Evolutionary conservation across 345 rosid genomes (phyloP), one percentile per base, ranked within the genome.

Genomic region (Melaleuca alternifolia): DNA sequence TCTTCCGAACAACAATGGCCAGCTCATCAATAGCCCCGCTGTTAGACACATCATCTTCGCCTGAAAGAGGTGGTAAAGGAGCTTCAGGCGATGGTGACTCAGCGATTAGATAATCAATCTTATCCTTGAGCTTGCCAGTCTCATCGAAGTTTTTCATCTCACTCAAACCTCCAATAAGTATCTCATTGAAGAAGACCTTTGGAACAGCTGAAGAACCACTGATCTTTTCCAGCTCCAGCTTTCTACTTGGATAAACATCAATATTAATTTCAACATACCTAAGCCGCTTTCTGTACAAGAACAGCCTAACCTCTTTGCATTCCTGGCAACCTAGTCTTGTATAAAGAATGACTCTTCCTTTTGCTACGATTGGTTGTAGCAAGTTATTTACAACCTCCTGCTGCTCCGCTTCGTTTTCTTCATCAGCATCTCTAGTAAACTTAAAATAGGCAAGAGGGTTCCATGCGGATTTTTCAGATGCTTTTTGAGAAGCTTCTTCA

Each of bases 51-150:
- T 95, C 98, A 90, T 94, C 99, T 93, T 96, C 98, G 53, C 98
- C 99, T 56, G 98, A 95, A 85, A 95, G 93, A 82, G 99, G 98
- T 1, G 96, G 97, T 54, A 94, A 53, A 87, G 98, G 99, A 89
- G 97, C 95, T 92, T 91, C 94, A 44, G 83, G 82, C 14, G 93
- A 82, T 11, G 99, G 95, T 81, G 89, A 87, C 91, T 95, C 93
- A 54, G 88, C 28, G 79, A 95, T 90, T 86, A 95, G 62, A 91
- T 87, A 83, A 54, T 91, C 93, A 51, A 94, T 94, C 91, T 93
- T 95, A 90, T 95, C 98, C 61, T 90, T 92, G 89, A 95, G 95
- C 88, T 91, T 87, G 51, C 97, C 95, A 76, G 92, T 91, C 87
- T 93, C 93, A 71, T 93, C 97, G 88, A 94, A 91, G 30, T 44